These are phyloP conservation scores for Salix purpurea DNA, from an alignment of 345 rosid species.

Conservation along the genomic window DNA sequence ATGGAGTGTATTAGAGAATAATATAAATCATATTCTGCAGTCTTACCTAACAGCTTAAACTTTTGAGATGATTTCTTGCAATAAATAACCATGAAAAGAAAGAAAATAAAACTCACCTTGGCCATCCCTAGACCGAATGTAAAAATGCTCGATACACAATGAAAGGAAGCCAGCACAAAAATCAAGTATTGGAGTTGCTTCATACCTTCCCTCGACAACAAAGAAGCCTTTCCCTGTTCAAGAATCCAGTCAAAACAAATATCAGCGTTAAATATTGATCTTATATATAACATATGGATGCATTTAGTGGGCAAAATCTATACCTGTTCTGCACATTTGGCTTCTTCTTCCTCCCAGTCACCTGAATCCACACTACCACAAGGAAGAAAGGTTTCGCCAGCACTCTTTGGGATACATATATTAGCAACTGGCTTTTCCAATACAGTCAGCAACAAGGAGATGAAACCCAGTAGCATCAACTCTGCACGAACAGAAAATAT, in stretches of 20 bases:
- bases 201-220: conserved; percentile 45
- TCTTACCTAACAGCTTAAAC: too few species aligned
- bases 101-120: conserved; percentile 35
- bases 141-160: conserved; percentile 41
- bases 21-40: too few species aligned
- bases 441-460: conserved; percentile 58
- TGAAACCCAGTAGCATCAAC: conserved; percentile 75
- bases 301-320: neutral
- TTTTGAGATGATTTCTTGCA: too few species aligned
- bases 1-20: too few species aligned
- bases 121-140: conserved; percentile 62
- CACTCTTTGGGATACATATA: conserved; percentile 50
- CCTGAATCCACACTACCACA: conserved; percentile 25
- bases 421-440: conserved; percentile 52
- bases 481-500: conserved; percentile 26
- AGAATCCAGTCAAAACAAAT: neutral
- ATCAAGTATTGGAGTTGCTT: conserved; percentile 47
- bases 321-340: conserved; percentile 44
- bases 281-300: neutral
- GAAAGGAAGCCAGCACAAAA: conserved; percentile 54
- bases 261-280: neutral
- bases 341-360: conserved; percentile 37
- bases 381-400: conserved; percentile 44
- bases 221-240: conserved; percentile 48
- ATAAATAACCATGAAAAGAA: neutral